These are phyloP conservation scores for Heterobasidion occidentale DNA, from an alignment of 1,284 basidiomycete genomes.

Conservation along the genomic window DNA sequence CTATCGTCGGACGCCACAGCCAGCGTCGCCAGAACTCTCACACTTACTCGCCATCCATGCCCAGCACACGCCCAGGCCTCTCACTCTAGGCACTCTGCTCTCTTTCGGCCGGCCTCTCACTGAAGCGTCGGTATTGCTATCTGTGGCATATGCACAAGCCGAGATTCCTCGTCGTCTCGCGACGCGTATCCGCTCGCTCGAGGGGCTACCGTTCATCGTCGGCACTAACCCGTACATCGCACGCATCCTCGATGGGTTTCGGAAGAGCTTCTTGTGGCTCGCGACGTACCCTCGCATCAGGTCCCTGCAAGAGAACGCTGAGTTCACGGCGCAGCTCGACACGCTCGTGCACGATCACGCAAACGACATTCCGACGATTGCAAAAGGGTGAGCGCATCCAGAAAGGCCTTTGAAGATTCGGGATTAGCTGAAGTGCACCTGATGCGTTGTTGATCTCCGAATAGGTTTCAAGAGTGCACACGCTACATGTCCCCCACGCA, in stretches of 20 bases:
- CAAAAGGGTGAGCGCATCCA: conserved; percentile 60
- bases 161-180: conserved; percentile 73
- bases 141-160: conserved; percentile 59
- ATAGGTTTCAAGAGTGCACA: conserved; percentile 82
- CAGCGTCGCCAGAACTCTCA: conserved; percentile 33
- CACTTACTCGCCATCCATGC: conserved; percentile 45
- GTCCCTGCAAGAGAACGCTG: conserved; percentile 61
- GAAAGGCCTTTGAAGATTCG: not conserved
- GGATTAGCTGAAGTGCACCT: not conserved
- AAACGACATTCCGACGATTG: conserved; percentile 85
- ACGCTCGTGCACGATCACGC: conserved; percentile 72
- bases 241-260: conserved; percentile 66
- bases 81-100: conserved; percentile 62
- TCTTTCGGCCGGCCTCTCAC: conserved; percentile 69
- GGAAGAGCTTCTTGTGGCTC: conserved; percentile 67
- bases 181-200: conserved; percentile 61
- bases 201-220: conserved; percentile 77
- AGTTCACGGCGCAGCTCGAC: conserved; percentile 62
- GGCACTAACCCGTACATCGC: conserved; percentile 86
- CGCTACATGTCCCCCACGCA: conserved; percentile 76
- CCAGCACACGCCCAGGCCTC: conserved; percentile 47
- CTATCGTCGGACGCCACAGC: conserved; percentile 14
- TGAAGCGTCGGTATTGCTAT: conserved; percentile 58
- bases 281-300: conserved; percentile 63
- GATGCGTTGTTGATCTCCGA: not conserved